Percentiles rank a stretch among this genome's conserved stretches.
Conservation (phyloP, 1,284 basidiomycete species). For the Trichosporon ovoides region DNA sequence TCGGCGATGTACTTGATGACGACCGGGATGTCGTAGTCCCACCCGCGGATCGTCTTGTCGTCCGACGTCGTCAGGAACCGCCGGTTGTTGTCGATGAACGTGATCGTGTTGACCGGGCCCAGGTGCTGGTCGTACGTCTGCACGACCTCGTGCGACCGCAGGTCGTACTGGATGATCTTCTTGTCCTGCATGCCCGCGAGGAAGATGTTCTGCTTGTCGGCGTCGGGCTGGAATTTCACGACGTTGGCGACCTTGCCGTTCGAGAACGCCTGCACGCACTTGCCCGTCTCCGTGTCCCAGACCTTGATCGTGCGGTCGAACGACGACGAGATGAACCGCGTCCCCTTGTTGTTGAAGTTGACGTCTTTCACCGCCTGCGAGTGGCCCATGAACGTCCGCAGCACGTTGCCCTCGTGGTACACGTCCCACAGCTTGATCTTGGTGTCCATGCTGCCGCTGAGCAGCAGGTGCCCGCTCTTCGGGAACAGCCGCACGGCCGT, state of each 20-base stretch:
- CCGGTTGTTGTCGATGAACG: constrained; percentile 91
- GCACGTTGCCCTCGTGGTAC: constrained; percentile 91
- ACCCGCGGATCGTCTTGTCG: constrained; percentile 98
- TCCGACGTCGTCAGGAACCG: constrained; percentile 98
- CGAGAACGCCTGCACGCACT: constrained; percentile 89
- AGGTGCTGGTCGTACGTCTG: constrained; percentile 99
- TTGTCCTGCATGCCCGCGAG: constrained; percentile 98
- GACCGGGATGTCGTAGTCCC: constrained; percentile 97
- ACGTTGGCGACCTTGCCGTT: constrained; percentile 97
- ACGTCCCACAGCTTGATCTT: constrained; percentile 99
- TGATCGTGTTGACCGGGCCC: constrained; percentile 96
- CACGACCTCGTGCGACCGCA: constrained; percentile 83
- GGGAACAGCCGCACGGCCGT: constrained; percentile 91
- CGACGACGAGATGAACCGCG: constrained; percentile 81
- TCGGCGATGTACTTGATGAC: constrained; percentile 99
- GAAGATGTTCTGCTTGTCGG: constrained; percentile 94
- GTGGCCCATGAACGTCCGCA: constrained; percentile 96
- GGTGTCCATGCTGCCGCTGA: constrained; percentile 96
- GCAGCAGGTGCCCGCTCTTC: constrained; percentile 81
- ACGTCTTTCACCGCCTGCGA: constrained; percentile 94
- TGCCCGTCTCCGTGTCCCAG: constrained; percentile 96
- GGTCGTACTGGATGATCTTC: constrained; percentile 97
- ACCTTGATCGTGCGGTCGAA: constrained; percentile 97
- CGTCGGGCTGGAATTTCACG: constrained; percentile 89
- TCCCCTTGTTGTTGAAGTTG: constrained; percentile 87